phyloP scores from a whole-genome alignment of 2,329 filamentous ascomycete genomes.

The Alternaria ventricosa region DNA sequence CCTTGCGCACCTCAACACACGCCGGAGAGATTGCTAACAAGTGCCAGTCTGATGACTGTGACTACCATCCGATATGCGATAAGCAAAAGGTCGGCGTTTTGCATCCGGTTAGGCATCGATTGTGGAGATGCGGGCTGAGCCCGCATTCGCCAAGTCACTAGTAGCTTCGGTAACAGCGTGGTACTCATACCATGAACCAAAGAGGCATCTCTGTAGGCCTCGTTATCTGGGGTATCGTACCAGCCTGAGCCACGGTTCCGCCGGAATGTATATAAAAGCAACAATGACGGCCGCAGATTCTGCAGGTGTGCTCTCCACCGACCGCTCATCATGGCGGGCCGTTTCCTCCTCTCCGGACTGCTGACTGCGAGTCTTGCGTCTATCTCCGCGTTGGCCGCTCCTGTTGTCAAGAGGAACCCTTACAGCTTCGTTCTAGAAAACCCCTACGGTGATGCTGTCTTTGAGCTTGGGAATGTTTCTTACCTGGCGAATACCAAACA shows the following conservation, averaged over 20 bases:
- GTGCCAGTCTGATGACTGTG: background rate
- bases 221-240: background rate
- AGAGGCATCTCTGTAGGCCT: background rate
- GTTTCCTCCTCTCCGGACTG: slow-evolving; percentile 6
- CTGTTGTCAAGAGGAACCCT: slow-evolving; percentile 24
- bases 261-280: background rate
- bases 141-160: slow-evolving; percentile 2
- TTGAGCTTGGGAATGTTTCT: slow-evolving; percentile 46
- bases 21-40: background rate
- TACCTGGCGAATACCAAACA: slow-evolving; percentile 47
- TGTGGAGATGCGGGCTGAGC: background rate
- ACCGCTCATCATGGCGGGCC: slow-evolving; percentile 14
- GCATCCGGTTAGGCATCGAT: background rate
- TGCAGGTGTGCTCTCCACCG: background rate
- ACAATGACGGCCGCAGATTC: background rate
- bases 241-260: background rate
- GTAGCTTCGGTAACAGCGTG: background rate
- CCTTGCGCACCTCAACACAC: background rate
- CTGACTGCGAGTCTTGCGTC: slow-evolving; percentile 15
- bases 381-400: slow-evolving; percentile 14
- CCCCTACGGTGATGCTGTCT: slow-evolving; percentile 41
- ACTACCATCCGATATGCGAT: background rate
- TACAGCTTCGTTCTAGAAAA: slow-evolving; percentile 27
- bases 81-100: background rate
- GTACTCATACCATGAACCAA: slow-evolving; percentile 1